Evolutionary conservation across 768 basidiomycete species (phyloP).

Genomic region (Russula abietina): DNA sequence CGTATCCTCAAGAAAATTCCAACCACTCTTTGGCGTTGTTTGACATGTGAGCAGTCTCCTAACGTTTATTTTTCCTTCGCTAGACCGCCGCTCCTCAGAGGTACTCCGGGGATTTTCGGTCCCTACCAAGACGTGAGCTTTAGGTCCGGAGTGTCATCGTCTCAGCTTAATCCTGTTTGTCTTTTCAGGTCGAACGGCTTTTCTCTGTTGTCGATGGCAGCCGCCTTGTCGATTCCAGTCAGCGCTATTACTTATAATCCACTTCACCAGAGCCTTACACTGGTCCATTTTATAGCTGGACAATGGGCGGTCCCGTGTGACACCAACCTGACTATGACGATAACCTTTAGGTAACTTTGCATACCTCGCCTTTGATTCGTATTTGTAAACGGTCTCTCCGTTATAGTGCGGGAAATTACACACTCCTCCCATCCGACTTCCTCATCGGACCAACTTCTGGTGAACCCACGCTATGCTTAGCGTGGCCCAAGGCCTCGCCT

Average conservation of each 20-base stretch:
- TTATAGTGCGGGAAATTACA: slow-evolving; percentile 45
- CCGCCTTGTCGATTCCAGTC: slow-evolving; percentile 61
- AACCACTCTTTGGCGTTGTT: slow-evolving; percentile 62
- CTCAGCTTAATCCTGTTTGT: slow-evolving; percentile 6
- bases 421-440: slow-evolving; percentile 69
- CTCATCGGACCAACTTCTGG: slow-evolving; percentile 63
- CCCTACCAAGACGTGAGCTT: slow-evolving; percentile 66
- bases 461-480: slow-evolving; percentile 59
- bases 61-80: neutral
- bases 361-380: neutral
- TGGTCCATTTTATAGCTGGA: slow-evolving; percentile 37
- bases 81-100: slow-evolving; percentile 37
- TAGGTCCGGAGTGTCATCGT: neutral
- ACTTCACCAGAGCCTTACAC: neutral
- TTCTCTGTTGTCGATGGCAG: slow-evolving; percentile 55
- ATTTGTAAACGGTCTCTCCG: neutral
- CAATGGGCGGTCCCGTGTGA: slow-evolving; percentile 76
- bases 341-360: slow-evolving; percentile 58
- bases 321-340: slow-evolving; percentile 49
- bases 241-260: slow-evolving; percentile 22
- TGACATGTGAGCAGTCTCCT: slow-evolving; percentile 51
- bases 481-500: slow-evolving; percentile 64
- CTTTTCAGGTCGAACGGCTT: slow-evolving; percentile 55
- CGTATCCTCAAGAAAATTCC: slow-evolving; percentile 51
- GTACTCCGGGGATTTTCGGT: slow-evolving; percentile 65